phyloP scores from a whole-genome alignment of 2,329 filamentous ascomycete species.

The Botrytis fragariae region DNA sequence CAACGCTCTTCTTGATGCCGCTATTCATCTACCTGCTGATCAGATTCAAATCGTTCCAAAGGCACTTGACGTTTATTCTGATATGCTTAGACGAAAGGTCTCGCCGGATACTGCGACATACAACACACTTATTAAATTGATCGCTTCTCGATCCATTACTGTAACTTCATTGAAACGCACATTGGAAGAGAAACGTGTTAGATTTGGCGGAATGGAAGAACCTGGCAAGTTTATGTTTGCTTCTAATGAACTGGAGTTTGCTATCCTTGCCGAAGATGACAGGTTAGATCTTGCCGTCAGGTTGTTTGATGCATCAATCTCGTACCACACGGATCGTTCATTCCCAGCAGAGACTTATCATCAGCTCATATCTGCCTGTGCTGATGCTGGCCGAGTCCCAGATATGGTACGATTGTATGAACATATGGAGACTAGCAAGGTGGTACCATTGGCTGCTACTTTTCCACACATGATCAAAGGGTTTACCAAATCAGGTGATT shows the following conservation, averaged over 20 bases:
- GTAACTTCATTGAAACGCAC: constrained; percentile 68
- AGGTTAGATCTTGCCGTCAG: constrained; percentile 81
- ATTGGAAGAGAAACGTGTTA: constrained; percentile 76
- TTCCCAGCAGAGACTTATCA: constrained; percentile 84
- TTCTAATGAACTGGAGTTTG: constrained; percentile 82
- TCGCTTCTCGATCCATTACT: constrained; percentile 78
- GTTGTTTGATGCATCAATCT: constrained; percentile 75
- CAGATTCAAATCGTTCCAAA: constrained; percentile 84
- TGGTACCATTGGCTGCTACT: constrained; percentile 73
- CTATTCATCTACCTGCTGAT: constrained; percentile 75
- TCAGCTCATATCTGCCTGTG: constrained; percentile 82
- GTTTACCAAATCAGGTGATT: constrained; percentile 76
- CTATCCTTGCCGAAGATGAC: constrained; percentile 83
- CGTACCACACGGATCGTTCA: constrained; percentile 52
- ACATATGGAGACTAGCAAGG: constrained; percentile 80
- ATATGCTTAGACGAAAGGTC: constrained; percentile 88
- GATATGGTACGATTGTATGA: constrained; percentile 91
- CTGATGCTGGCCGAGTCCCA: constrained; percentile 72
- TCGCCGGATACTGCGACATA: constrained; percentile 82
- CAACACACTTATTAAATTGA: constrained; percentile 77
- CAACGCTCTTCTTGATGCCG: constrained; percentile 82
- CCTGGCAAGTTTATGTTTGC: constrained; percentile 82
- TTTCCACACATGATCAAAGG: constrained; percentile 96
- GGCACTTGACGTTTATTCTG: constrained; percentile 89
- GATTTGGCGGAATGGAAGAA: constrained; percentile 83